Conservation (phyloP, 1,284 basidiomycete genomes). For the Cystobasidium sp. region DNA sequence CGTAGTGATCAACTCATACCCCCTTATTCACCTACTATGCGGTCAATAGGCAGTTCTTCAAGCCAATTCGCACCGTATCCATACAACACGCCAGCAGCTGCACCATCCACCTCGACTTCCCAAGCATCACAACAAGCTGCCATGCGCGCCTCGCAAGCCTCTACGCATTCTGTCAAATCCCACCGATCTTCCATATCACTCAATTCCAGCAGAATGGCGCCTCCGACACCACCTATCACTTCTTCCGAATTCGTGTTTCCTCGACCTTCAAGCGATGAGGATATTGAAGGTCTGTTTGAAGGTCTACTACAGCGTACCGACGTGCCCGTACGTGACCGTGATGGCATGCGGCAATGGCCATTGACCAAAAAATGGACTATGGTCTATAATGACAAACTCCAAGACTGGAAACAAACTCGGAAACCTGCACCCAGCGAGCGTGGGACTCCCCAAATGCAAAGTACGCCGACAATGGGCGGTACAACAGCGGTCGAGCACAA, state of each 20-base stretch:
- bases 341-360: constrained; percentile 65
- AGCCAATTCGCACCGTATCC: constrained; percentile 22
- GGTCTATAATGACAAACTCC: constrained; percentile 80
- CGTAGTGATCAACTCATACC: constrained; percentile 4
- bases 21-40: constrained; percentile 34
- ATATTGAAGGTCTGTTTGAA: constrained; percentile 77
- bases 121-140: constrained; percentile 2
- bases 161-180: constrained; percentile 31
- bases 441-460: constrained; percentile 33
- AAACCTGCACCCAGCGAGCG: constrained; percentile 48
- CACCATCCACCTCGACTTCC: neutral
- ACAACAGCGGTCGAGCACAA: constrained; percentile 29
- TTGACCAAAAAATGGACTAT: constrained; percentile 92
- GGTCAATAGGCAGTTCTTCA: constrained; percentile 18
- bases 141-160: constrained; percentile 28
- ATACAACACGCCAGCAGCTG: constrained; percentile 2
- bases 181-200: constrained; percentile 36
- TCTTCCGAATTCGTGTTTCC: constrained; percentile 68
- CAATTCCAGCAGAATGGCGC: constrained; percentile 27
- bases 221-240: constrained; percentile 43
- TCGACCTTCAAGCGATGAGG: constrained; percentile 71
- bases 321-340: constrained; percentile 47
- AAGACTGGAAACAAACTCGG: constrained; percentile 68
- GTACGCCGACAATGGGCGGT: constrained; percentile 14
- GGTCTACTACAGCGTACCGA: constrained; percentile 66